Base-by-base conservation (phyloP, 1,284 basidiomycete species). In the Apiotrichum laibachii region DNA sequence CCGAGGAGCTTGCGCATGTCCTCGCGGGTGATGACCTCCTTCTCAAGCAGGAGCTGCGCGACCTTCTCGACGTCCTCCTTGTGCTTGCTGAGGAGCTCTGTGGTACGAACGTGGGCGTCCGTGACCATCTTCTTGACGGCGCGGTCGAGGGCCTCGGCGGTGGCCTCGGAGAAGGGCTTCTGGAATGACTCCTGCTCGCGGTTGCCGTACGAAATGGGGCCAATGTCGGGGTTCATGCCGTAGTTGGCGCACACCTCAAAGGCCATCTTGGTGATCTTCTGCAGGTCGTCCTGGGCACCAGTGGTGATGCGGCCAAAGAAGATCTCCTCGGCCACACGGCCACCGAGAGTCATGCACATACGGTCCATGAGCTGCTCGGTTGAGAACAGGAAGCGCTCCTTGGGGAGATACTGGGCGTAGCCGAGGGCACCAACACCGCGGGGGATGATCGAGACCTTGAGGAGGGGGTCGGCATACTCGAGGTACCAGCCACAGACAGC, bases 281-380 rank as follows among this genome's bases (percentile, higher is more conserved):
- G 92, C 55, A 98, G 81, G 73, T 98, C 95, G 72, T 98, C 94
- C 79, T 97, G 92, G 4, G 96, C 96, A 67, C 95, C 95, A 2
- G 95, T 96, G 1, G 96, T 99, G 78, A 99, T 95, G n/a, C 78
- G 69, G 39, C 90, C 92, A 72, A 99, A 99, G 82, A 99, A 97
- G 63, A 99, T 94, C 79, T 99, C 96, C 79, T 99, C 95, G 0
- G 93, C 89, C 4, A 98, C 95, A 62, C 96, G 90, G 3, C 95
- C 95, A 60, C 96, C 95, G n/a, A 99, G 85, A 0, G 95, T 99
- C 92, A 99, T 98, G 80, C 92, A 95, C 82, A 99, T 98, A 59
- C 92, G 85, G 77, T 99, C 95, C 37, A 86, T 76, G 82, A 99
- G 88, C 78, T 98, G 94, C 60, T 95, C 91, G 0, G 92, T 95